These are phyloP conservation scores for Trichoderma brevicompactum DNA, from an alignment of 2,329 filamentous ascomycete genomes.

Conservation along the genomic window DNA sequence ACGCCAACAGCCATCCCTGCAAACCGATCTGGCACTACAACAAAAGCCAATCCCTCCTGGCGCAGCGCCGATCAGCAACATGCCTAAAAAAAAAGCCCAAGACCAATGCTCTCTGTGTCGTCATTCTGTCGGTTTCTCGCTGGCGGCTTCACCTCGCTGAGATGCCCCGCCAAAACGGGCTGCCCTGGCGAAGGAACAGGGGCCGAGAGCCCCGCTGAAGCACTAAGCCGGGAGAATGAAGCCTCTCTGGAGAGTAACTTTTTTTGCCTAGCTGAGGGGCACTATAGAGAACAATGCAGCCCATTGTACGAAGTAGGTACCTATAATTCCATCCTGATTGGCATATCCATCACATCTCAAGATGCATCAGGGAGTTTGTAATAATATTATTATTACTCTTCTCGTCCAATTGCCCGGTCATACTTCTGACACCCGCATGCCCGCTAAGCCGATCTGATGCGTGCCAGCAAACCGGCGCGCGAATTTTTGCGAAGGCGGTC, in stretches of 20 bases:
- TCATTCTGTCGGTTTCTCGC: not conserved
- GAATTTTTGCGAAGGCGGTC: constrained; percentile 30
- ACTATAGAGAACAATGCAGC: too few species aligned
- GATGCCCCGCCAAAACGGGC: constrained; percentile 12
- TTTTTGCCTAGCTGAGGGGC: too few species aligned
- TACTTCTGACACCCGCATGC: constrained; percentile 9
- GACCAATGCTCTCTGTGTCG: constrained; percentile 10
- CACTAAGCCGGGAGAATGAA: constrained; percentile 11
- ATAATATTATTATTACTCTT: too few species aligned
- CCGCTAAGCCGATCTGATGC: constrained; percentile 26
- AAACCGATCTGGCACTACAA: too few species aligned
- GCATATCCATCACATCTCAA: too few species aligned
- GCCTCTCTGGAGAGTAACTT: not conserved
- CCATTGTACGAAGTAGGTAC: too few species aligned
- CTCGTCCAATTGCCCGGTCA: not conserved
- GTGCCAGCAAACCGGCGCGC: constrained; percentile 22
- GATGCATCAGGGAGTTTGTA: too few species aligned
- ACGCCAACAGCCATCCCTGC: too few species aligned
- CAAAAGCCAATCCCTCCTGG: constrained; percentile 3
- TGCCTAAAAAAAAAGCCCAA: not conserved
- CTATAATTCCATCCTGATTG: too few species aligned
- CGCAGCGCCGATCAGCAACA: constrained; percentile 1
- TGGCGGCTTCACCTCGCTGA: constrained; percentile 21
- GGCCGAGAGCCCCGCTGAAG: constrained; percentile 14
- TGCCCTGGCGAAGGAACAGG: constrained; percentile 2